Evolutionary conservation across 345 rosid species (phyloP).

Genomic region (Eucalyptus regnans): DNA sequence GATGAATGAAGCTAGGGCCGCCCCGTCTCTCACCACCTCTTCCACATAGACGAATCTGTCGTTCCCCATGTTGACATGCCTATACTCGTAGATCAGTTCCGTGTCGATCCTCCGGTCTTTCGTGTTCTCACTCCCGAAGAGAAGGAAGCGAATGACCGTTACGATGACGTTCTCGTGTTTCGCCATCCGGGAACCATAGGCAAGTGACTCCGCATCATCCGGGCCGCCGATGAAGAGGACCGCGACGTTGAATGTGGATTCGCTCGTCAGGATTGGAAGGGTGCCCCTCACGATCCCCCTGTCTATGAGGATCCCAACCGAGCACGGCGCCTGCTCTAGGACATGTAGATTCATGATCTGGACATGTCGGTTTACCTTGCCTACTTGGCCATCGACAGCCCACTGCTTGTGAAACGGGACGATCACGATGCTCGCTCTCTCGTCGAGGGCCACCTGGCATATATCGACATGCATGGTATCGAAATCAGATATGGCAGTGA

Average conservation of each 20-base stretch:
- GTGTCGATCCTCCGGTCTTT: constrained; percentile 16
- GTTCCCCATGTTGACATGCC: constrained; percentile 7
- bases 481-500: constrained; percentile 17
- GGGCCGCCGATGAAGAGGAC: constrained; percentile 27
- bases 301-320: constrained; percentile 26
- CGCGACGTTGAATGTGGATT: constrained; percentile 1
- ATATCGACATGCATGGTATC: constrained; percentile 23
- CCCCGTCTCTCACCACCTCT: constrained; percentile 17
- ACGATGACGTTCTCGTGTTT: constrained; percentile 6
- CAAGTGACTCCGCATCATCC: constrained; percentile 25
- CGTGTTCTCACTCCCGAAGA: constrained; percentile 15
- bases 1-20: background rate
- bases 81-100: constrained; percentile 5
- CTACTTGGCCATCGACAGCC: constrained; percentile 13
- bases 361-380: background rate
- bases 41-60: constrained; percentile 14
- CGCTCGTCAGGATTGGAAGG: background rate
- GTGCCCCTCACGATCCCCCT: constrained; percentile 3
- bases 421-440: constrained; percentile 6
- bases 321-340: constrained; percentile 32
- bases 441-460: constrained; percentile 21
- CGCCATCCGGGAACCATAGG: constrained; percentile 19
- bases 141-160: constrained; percentile 20
- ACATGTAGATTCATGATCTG: constrained; percentile 16
- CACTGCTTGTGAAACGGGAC: constrained; percentile 35